These are phyloP conservation scores for Dictyostelium intermedium DNA, from an alignment of 78 protist genomes.

Conservation along the genomic window DNA sequence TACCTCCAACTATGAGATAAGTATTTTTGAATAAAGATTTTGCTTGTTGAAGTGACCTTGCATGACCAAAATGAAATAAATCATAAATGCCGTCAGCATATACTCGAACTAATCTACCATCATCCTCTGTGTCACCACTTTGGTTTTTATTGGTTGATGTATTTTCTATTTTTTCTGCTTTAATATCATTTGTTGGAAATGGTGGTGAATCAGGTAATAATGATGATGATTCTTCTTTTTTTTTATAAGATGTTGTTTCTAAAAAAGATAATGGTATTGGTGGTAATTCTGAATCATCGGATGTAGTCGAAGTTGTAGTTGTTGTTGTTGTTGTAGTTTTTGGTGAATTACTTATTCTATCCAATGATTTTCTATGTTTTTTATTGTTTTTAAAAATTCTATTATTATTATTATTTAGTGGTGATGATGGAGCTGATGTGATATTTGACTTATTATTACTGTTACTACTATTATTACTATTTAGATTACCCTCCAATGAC, in stretches of 20 bases:
- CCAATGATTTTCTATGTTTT: not conserved
- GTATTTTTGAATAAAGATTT: conserved; percentile 78
- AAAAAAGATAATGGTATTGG: not conserved
- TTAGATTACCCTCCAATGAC: not conserved
- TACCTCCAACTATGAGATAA: conserved; percentile 87
- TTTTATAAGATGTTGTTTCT: not conserved
- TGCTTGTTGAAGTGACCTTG: conserved; percentile 84
- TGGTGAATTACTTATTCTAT: not conserved
- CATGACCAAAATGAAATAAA: conserved; percentile 87
- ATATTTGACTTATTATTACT: not conserved
- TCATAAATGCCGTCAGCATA: conserved; percentile 90
- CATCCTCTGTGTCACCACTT: not conserved
- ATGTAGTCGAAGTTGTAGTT: not conserved
- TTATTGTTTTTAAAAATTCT: not conserved
- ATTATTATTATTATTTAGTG: not conserved
- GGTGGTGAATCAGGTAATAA: not conserved
- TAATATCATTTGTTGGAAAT: not conserved
- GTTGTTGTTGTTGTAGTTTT: not conserved
- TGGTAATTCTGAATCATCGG: not conserved
- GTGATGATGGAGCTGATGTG: not conserved
- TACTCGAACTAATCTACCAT: conserved; percentile 21
- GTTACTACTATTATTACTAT: not conserved
- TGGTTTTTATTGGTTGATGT: not conserved
- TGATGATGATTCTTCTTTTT: not conserved
- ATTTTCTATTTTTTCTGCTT: not conserved